phyloP scores from a whole-genome alignment of 148 eudicot species.

The Tetragonia tetragonoides region DNA sequence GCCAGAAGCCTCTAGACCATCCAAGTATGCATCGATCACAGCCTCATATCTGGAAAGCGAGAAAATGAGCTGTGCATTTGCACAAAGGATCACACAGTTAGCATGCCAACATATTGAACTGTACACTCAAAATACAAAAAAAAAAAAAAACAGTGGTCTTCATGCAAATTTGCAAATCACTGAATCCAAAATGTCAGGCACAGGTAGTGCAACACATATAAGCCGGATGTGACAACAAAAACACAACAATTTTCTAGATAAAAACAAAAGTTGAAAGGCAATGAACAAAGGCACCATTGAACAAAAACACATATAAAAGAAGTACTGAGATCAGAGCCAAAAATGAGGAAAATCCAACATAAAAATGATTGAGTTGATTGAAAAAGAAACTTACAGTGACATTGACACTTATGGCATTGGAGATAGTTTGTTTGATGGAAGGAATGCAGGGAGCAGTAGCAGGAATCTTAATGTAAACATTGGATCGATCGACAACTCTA shows the following conservation, averaged over 20 bases:
- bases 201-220: background rate
- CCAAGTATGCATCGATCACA: slow-evolving; percentile 96
- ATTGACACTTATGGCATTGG: slow-evolving; percentile 88
- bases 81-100: slow-evolving; percentile 24
- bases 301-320: background rate
- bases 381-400: slow-evolving; percentile 72
- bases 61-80: slow-evolving; percentile 75
- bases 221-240: background rate
- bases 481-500: slow-evolving; percentile 65
- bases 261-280: background rate
- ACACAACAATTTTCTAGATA: background rate
- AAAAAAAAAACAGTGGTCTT: background rate
- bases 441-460: slow-evolving; percentile 96
- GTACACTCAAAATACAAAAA: background rate
- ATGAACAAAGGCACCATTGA: background rate
- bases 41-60: slow-evolving; percentile 92
- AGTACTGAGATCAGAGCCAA: background rate
- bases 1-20: slow-evolving; percentile 95
- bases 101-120: slow-evolving; percentile 12
- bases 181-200: background rate
- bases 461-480: slow-evolving; percentile 95
- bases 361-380: background rate
- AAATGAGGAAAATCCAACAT: background rate
- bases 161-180: background rate
- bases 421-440: slow-evolving; percentile 84